Evolutionary conservation across 768 basidiomycete species (phyloP).

Genomic region (Clathrus columnatus): DNA sequence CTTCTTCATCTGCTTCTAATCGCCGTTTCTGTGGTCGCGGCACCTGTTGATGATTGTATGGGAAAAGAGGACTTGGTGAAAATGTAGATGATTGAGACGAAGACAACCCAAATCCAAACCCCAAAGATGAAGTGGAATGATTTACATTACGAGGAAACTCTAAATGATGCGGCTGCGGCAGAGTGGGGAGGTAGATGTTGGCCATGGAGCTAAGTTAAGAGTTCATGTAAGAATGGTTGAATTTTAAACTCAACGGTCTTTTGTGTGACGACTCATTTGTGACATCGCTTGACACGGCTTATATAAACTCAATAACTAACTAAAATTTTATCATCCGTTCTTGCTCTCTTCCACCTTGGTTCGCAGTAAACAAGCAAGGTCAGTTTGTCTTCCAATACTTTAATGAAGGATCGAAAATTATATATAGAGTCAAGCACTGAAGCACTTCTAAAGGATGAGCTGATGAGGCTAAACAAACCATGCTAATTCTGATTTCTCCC

Average conservation of each 20-base stretch:
- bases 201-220: neutral
- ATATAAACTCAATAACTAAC: neutral
- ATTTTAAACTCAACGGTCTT: neutral
- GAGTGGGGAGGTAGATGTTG: conserved; percentile 5
- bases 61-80: neutral
- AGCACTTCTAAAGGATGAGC: neutral
- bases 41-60: conserved; percentile 6
- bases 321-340: neutral
- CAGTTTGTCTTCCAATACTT: neutral
- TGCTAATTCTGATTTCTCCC: neutral
- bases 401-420: neutral
- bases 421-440: neutral
- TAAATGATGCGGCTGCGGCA: conserved; percentile 39
- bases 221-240: neutral
- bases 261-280: neutral
- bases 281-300: neutral
- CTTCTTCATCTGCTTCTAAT: conserved; percentile 61
- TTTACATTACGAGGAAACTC: conserved; percentile 52
- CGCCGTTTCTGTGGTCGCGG: conserved; percentile 52
- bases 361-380: neutral
- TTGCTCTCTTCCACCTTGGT: neutral
- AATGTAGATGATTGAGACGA: conserved; percentile 29
- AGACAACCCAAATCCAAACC: conserved; percentile 63
- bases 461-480: neutral
- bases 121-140: conserved; percentile 56